Evolutionary conservation across 345 rosid species (phyloP), one percentile per base, ranked within the genome.

Genomic region (Gossypium thurberi): DNA sequence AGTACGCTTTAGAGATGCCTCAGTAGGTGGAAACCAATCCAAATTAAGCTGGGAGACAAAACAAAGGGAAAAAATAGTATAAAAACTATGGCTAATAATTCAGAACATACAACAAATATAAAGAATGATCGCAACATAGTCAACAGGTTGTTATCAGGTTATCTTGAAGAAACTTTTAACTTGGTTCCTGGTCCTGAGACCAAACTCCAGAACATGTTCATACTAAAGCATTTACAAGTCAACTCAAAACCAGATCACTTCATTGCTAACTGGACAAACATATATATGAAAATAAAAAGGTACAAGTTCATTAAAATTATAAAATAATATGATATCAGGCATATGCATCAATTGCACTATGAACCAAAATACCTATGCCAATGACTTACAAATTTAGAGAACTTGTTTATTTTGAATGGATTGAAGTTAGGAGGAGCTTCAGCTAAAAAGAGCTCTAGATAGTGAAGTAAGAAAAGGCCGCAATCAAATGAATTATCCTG

Each of bases 401-500:
- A 75, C 80, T 83, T 79, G 74, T 85, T 81, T 79, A 95, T 85
- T 77, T 82, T 86, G 85, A 92, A 89, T 43, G 96, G 98, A 80
- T 71, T 92, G 81, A 95, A 92, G 76, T 82, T 81, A 58, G 28
- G 55, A 74, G 99, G 99, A 75, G 93, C 96, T 59, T 95, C 94
- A 37, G 81, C 84, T 78, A 95, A 84, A 87, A 95, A 95, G 61
- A 86, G 88, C 87, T 95, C 99, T 74, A 92, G 84, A 83, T 92
- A 92, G 79, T 95, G 99, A 48, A 95, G 94, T 81, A 95, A 88
- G 84, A 95, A 95, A 70, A 95, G 85, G 75, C 99, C 99, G 42
- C 99, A 95, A 78, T 95, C 98, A 85, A 77, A 95, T 50, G 89
- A 90, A 81, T 95, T 95, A 77, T 95, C 98, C 83, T 95, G 99